phyloP scores from a whole-genome alignment of 1,139 yeast genomes.

The Taphrina flavorubra region DNA sequence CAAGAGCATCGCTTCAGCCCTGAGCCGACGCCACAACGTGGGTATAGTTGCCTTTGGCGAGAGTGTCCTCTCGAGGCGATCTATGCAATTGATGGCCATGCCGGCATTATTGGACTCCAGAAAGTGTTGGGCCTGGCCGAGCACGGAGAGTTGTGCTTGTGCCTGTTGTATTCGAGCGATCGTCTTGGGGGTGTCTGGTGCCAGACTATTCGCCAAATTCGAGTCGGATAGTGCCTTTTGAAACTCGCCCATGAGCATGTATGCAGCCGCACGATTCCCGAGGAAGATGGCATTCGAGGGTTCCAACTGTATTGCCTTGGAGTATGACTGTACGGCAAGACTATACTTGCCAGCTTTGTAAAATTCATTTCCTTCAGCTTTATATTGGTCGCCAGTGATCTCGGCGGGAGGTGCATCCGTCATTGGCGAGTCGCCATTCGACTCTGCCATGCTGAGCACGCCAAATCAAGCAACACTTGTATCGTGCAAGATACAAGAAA shows the following conservation, averaged over 20 bases:
- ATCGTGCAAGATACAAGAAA: too few species aligned
- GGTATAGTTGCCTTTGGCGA: constrained; percentile 53
- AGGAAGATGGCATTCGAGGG: constrained; percentile 57
- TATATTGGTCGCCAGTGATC: constrained; percentile 50
- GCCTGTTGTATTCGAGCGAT: constrained; percentile 53
- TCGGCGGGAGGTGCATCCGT: constrained; percentile 20
- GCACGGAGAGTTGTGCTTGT: constrained; percentile 49
- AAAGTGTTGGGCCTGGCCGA: constrained; percentile 47
- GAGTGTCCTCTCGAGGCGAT: constrained; percentile 53
- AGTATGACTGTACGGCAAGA: constrained; percentile 52
- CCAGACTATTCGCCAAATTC: constrained; percentile 50
- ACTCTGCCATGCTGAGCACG: constrained; percentile 10
- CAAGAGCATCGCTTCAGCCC: constrained; percentile 50
- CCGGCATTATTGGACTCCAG: constrained; percentile 46
- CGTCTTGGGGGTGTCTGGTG: constrained; percentile 52
- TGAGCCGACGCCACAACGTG: constrained; percentile 51
- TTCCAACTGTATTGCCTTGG: constrained; percentile 53
- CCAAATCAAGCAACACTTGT: too few species aligned
- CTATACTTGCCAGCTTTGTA: constrained; percentile 53
- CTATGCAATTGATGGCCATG: constrained; percentile 53
- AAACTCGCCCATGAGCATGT: constrained; percentile 64
- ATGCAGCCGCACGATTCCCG: constrained; percentile 85
- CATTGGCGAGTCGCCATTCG: constrained; percentile 22
- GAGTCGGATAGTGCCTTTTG: constrained; percentile 63
- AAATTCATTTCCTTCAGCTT: constrained; percentile 53